Percentiles rank a stretch among this genome's conserved stretches.
phyloP scores from a whole-genome alignment of 2,329 filamentous ascomycete genomes.

The Rutstroemia sp. region DNA sequence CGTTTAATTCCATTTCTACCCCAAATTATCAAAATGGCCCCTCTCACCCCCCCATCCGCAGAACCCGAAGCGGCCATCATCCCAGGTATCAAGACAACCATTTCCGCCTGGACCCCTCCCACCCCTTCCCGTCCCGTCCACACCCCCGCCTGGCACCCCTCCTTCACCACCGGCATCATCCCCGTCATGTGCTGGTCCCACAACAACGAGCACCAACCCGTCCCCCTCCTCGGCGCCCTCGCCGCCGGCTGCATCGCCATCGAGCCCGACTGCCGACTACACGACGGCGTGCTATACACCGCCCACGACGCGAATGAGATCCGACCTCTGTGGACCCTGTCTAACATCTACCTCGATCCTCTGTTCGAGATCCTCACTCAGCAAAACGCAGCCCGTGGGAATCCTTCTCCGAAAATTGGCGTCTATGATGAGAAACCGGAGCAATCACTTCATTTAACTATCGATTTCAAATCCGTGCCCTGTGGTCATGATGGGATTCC shows the following conservation, averaged over 20 bases:
- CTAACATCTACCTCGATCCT: constrained; percentile 51
- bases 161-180: constrained; percentile 3
- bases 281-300: constrained; percentile 44
- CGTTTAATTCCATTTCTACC: neutral
- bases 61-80: neutral
- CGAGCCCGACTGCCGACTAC: constrained; percentile 55
- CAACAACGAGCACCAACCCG: constrained; percentile 49
- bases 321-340: constrained; percentile 44
- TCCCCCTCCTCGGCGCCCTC: constrained; percentile 43
- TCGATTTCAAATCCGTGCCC: constrained; percentile 42
- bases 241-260: constrained; percentile 49
- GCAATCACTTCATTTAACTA: constrained; percentile 33
- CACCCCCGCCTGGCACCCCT: neutral
- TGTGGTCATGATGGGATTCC: constrained; percentile 26
- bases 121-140: neutral
- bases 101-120: neutral
- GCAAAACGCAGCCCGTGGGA: constrained; percentile 33
- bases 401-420: constrained; percentile 11
- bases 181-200: constrained; percentile 32
- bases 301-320: constrained; percentile 48
- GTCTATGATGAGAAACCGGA: constrained; percentile 17
- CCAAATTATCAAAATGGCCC: neutral
- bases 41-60: neutral
- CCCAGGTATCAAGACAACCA: neutral
- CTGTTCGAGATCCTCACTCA: constrained; percentile 47